These are phyloP conservation scores for Zymoseptoria brevis DNA, from an alignment of 2,329 filamentous ascomycete genomes.

Conservation along the genomic window DNA sequence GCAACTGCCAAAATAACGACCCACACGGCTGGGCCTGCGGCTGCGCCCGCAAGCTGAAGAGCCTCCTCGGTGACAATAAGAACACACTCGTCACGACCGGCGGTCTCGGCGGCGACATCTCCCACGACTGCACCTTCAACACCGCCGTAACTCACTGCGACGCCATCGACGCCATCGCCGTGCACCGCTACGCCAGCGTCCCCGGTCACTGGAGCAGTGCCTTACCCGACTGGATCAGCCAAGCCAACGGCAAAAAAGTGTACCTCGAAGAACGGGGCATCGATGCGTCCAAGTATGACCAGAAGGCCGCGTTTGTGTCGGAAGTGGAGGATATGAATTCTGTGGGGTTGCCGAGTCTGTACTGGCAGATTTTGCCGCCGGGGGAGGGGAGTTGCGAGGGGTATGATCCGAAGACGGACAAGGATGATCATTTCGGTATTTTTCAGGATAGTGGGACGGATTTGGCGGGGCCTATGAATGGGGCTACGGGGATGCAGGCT, in stretches of 20 bases:
- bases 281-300: constrained; percentile 2
- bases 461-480: not conserved
- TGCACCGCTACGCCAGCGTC: constrained; percentile 7
- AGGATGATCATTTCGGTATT: not conserved
- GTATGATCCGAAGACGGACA: not conserved
- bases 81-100: constrained; percentile 4
- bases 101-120: constrained; percentile 9
- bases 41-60: not conserved
- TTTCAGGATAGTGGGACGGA: not conserved
- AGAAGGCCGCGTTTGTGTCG: constrained; percentile 1
- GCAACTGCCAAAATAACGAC: not conserved
- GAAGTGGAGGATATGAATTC: constrained; percentile 6
- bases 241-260: constrained; percentile 6
- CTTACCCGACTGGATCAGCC: constrained; percentile 1
- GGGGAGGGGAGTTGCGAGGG: not conserved
- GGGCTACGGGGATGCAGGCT: not conserved
- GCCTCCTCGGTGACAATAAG: not conserved
- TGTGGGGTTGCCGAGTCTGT: constrained; percentile 4
- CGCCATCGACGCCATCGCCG: constrained; percentile 8
- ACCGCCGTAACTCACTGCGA: constrained; percentile 4
- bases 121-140: constrained; percentile 5
- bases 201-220: constrained; percentile 2
- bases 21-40: not conserved
- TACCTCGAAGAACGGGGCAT: constrained; percentile 9
- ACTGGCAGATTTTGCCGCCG: constrained; percentile 5